Conservation (phyloP, 2,329 filamentous ascomycete genomes). For the Fusarium irregulare region DNA sequence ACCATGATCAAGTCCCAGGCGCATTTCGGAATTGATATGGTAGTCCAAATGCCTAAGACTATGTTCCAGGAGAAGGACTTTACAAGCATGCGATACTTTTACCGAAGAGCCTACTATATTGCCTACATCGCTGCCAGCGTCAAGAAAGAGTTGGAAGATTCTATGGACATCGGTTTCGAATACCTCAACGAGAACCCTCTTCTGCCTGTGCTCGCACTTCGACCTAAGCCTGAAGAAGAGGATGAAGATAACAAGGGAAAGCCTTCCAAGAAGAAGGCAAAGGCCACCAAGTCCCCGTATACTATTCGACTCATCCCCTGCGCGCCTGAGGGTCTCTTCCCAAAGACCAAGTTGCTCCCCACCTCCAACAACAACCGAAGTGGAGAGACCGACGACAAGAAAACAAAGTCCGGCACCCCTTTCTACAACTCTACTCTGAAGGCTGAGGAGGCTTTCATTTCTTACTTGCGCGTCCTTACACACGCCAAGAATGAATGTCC, state of each 20-base stretch:
- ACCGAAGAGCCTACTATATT: slow-evolving; percentile 92
- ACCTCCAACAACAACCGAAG: slow-evolving; percentile 76
- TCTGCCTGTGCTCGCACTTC: slow-evolving; percentile 72
- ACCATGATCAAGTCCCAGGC: slow-evolving; percentile 75
- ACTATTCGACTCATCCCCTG: slow-evolving; percentile 83
- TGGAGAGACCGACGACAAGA: slow-evolving; percentile 58
- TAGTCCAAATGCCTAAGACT: slow-evolving; percentile 82
- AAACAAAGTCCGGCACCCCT: slow-evolving; percentile 68
- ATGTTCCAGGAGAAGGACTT: slow-evolving; percentile 96
- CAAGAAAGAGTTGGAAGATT: slow-evolving; percentile 64
- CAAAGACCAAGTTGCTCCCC: slow-evolving; percentile 75
- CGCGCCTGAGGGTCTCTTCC: slow-evolving; percentile 75
- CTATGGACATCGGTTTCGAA: slow-evolving; percentile 71
- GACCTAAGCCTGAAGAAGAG: slow-evolving; percentile 48
- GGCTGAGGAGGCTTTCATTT: slow-evolving; percentile 77
- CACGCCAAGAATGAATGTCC: slow-evolving; percentile 75
- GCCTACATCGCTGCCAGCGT: slow-evolving; percentile 82
- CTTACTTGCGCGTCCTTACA: slow-evolving; percentile 81
- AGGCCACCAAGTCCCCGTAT: slow-evolving; percentile 56
- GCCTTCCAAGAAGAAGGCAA: slow-evolving; percentile 42
- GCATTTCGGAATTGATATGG: slow-evolving; percentile 77
- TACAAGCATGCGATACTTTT: slow-evolving; percentile 91
- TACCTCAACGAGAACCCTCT: slow-evolving; percentile 79
- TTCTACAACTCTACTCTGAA: slow-evolving; percentile 91
- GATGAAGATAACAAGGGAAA: slow-evolving; percentile 29